A percentile compares a stretch with the other conserved stretches of the same genome.
phyloP scores from a whole-genome alignment of 441 rosid species.

The Jatropha multifida region DNA sequence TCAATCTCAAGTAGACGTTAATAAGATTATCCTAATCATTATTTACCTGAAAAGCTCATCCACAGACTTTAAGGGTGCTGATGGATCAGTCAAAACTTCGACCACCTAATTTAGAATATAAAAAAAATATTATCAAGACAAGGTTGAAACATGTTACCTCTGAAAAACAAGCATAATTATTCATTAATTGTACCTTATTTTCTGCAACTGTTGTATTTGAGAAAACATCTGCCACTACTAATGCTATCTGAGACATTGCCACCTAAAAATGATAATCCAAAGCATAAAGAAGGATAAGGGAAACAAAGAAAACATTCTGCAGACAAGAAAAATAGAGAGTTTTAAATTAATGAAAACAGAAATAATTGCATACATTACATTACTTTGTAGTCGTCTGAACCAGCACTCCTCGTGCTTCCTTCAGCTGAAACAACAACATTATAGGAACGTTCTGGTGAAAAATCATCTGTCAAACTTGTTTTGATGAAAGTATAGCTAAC shows the following conservation, averaged over 20 bases:
- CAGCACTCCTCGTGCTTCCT: slow-evolving; percentile 35
- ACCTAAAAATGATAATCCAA: slow-evolving; percentile 42
- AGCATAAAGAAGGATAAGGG: slow-evolving; percentile 9
- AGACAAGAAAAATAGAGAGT: neutral
- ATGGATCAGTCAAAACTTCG: slow-evolving; percentile 69
- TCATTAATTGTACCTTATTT: slow-evolving; percentile 61
- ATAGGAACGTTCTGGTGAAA: slow-evolving; percentile 66
- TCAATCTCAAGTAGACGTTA: neutral
- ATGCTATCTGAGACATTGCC: slow-evolving; percentile 69
- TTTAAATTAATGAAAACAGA: slow-evolving; percentile 27
- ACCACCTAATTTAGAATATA: slow-evolving; percentile 57
- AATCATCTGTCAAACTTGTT: slow-evolving; percentile 79
- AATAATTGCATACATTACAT: slow-evolving; percentile 90
- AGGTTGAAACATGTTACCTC: neutral
- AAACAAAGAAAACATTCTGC: neutral
- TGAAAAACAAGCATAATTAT: neutral
- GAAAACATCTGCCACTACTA: slow-evolving; percentile 78
- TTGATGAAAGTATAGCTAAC: slow-evolving; percentile 75
- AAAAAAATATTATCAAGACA: neutral
- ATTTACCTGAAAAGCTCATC: slow-evolving; percentile 82
- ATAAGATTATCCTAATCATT: neutral
- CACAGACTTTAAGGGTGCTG: slow-evolving; percentile 57
- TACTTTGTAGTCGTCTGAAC: slow-evolving; percentile 84
- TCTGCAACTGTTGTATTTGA: slow-evolving; percentile 79
- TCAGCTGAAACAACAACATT: slow-evolving; percentile 75